A percentile compares a stretch with the other conserved stretches of the same genome.
Conservation (phyloP, 768 basidiomycete genomes). For the Amanita pallidorosea region DNA sequence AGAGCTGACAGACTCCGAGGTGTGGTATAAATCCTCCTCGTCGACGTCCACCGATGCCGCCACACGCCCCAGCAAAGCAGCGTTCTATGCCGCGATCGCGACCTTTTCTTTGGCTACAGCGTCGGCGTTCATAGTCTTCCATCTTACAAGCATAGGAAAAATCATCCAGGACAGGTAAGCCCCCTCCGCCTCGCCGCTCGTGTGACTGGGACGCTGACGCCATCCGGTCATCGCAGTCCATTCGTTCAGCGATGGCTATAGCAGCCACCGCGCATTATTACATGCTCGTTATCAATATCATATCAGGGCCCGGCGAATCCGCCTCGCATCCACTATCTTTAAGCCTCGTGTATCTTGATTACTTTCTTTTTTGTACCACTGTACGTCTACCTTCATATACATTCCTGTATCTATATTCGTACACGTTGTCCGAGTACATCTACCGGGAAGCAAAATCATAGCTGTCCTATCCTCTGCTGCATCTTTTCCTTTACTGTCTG, state of each 20-base stretch:
- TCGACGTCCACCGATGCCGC: background rate
- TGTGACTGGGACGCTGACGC: background rate
- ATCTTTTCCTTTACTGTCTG: conserved; percentile 81
- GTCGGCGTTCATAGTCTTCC: conserved; percentile 21
- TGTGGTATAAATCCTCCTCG: conserved; percentile 19
- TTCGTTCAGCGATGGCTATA: conserved; percentile 8
- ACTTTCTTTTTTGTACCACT: background rate
- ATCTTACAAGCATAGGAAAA: conserved; percentile 18
- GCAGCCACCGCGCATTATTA: background rate
- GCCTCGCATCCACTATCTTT: background rate
- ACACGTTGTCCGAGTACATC: background rate
- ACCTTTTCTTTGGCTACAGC: conserved; percentile 20
- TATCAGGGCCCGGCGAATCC: background rate
- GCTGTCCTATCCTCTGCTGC: conserved; percentile 71
- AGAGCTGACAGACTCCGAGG: conserved; percentile 26
- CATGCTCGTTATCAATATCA: no score
- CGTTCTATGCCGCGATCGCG: conserved; percentile 19
- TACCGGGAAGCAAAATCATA: conserved; percentile 30
- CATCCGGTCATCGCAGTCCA: conserved; percentile 1
- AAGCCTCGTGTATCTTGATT: conserved; percentile 1
- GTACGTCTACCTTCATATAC: background rate
- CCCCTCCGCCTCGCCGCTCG: background rate
- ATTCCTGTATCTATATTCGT: background rate
- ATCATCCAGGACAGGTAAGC: conserved; percentile 19
- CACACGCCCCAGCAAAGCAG: conserved; percentile 6